phyloP scores from a whole-genome alignment of 2,329 filamentous ascomycete species.

The Xylaria sp. region DNA sequence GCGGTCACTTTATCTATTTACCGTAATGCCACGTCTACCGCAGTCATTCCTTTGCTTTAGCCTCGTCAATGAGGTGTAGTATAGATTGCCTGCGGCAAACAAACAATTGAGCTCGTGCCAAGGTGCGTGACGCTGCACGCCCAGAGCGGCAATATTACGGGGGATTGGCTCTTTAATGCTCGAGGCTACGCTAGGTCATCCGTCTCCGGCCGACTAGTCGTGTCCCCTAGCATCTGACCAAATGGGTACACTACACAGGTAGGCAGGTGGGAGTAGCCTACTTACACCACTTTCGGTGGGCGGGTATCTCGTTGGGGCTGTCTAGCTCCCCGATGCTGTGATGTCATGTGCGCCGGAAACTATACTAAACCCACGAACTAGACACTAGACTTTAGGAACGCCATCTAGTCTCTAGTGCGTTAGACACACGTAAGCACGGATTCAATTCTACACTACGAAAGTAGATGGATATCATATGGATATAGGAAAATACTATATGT shows the following conservation, averaged over 20 bases:
- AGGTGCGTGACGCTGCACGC: conserved; percentile 5
- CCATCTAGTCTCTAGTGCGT: background rate
- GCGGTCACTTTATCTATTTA: background rate
- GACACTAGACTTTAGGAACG: background rate
- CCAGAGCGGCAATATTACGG: background rate
- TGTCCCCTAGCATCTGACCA: conserved; percentile 13
- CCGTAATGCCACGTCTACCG: background rate
- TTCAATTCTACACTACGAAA: no score
- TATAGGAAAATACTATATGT: no score
- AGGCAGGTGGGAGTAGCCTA: no score
- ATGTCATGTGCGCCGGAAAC: conserved; percentile 23
- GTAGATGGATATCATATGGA: no score
- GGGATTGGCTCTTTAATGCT: conserved; percentile 1
- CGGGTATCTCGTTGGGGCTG: background rate
- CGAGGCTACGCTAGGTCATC: conserved; percentile 7
- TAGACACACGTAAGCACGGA: background rate
- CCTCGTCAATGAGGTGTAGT: conserved; percentile 17
- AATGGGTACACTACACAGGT: background rate
- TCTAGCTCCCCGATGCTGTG: conserved; percentile 3
- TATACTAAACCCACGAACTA: background rate
- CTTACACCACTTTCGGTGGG: background rate
- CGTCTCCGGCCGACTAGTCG: conserved; percentile 1
- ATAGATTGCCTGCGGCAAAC: conserved; percentile 12
- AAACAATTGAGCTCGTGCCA: background rate
- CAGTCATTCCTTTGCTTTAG: conserved; percentile 9